Conservation (phyloP, 1,284 basidiomycete species). For the Earliella scabrosa region DNA sequence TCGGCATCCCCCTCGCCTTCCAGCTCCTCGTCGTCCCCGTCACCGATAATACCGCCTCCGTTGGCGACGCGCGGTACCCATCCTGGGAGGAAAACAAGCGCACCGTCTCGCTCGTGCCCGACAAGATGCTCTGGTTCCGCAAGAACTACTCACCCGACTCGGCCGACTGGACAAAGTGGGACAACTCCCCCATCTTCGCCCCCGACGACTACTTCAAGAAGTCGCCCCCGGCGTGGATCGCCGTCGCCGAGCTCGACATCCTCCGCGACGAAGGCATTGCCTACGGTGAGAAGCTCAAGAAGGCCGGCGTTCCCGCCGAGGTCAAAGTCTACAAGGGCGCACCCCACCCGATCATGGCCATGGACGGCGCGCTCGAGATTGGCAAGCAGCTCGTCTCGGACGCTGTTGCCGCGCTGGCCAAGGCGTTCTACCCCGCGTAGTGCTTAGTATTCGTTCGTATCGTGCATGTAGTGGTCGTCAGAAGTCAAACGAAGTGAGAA, state of each 20-base stretch:
- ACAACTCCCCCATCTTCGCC: conserved; percentile 71
- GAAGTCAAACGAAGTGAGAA: not conserved
- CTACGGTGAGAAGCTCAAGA: conserved; percentile 64
- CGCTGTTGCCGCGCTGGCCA: conserved; percentile 50
- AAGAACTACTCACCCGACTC: conserved; percentile 67
- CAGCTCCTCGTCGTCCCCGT: conserved; percentile 75
- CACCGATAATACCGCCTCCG: conserved; percentile 67
- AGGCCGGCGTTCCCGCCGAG: conserved; percentile 58
- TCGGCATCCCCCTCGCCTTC: conserved; percentile 61
- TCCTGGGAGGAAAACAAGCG: conserved; percentile 65
- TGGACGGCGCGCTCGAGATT: conserved; percentile 62
- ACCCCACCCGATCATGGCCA: conserved; percentile 72
- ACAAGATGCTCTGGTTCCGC: conserved; percentile 75
- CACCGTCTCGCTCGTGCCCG: conserved; percentile 63
- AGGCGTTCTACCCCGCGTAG: conserved; percentile 42
- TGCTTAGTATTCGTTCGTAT: not conserved
- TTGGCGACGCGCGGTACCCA: conserved; percentile 41
- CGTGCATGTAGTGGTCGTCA: not conserved
- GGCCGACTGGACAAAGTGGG: conserved; percentile 64
- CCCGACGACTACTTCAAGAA: conserved; percentile 55
- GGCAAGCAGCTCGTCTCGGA: conserved; percentile 60
- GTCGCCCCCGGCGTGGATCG: conserved; percentile 65
- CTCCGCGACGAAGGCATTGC: conserved; percentile 68
- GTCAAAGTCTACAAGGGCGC: conserved; percentile 60
- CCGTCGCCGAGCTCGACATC: conserved; percentile 68